phyloP scores from a whole-genome alignment of 441 rosid genomes.

The Adansonia grandidieri region DNA sequence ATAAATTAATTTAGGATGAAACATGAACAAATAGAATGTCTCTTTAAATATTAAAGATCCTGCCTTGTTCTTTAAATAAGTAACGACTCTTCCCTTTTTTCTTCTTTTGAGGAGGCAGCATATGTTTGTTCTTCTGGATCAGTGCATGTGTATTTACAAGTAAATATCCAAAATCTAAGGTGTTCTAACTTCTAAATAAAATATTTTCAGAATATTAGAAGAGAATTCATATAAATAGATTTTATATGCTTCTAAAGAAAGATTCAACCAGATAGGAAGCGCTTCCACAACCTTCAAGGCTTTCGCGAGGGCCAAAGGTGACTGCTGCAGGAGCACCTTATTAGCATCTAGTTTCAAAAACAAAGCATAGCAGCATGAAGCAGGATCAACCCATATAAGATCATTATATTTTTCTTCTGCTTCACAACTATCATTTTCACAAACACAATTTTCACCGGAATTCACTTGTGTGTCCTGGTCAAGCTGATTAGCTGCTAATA shows the following conservation, averaged over 20 bases:
- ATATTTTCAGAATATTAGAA: neutral
- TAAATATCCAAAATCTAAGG: neutral
- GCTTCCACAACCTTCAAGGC: constrained; percentile 76
- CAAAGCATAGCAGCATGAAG: constrained; percentile 86
- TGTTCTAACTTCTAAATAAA: neutral
- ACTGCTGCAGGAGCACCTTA: constrained; percentile 72
- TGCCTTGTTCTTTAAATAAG: neutral
- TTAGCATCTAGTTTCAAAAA: constrained; percentile 71
- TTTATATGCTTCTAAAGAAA: neutral
- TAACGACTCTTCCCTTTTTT: neutral
- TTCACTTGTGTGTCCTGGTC: constrained; percentile 34
- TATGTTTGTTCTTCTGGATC: neutral
- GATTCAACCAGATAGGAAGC: constrained; percentile 8
- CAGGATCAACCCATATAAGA: constrained; percentile 78
- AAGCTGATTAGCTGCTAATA: constrained; percentile 70
- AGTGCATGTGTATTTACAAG: neutral
- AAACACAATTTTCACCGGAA: constrained; percentile 22
- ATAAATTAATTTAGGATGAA: neutral
- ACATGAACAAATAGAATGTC: neutral
- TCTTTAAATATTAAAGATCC: neutral
- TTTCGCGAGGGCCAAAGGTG: constrained; percentile 88
- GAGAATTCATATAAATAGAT: neutral
- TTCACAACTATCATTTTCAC: constrained; percentile 36
- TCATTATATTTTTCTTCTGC: constrained; percentile 41
- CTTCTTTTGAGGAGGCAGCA: neutral